Evolutionary conservation across 257 asterid species (phyloP), one percentile per base, ranked within the genome.

Genomic region (Solanum dulcamara): DNA sequence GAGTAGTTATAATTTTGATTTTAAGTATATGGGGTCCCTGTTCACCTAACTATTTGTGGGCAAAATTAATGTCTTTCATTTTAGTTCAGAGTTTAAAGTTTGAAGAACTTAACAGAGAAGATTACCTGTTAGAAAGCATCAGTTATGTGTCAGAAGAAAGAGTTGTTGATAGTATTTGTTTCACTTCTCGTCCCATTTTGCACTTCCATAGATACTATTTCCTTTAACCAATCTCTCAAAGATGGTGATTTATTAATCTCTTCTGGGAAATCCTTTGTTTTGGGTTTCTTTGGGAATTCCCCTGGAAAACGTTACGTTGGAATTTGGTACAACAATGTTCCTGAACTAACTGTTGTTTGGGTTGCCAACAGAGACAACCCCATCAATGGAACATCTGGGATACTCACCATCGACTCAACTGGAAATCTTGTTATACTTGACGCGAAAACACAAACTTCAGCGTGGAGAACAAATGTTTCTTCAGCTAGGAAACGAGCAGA

Each of bases 241-340:
- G 89, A 90, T 88, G 92, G 92, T 35, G 90, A 90, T 13, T 46
- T 81, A 10, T 83, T 89, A 12, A 71, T 85, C 37, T 89, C 91
- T 7, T 44, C 60, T 3, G 80, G 55, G 15, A 18, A 44, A 55
- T 75, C 42, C 60, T 90, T 89, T 59, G 88, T 68, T 38, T 84
- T 89, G 84, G 93, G 93, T 15, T 90, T 89, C 86, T 89, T 90
- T 0, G 88, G 75, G 5, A 85, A 86, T 35, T 84, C 89, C 26
- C 79, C 88, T 2, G 83, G 30, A 40, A 85, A 83, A 32, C 81
- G 24, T 4, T 92, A 91, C 20, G 35, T 89, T 13, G 93, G 90
- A 24, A 89, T 92, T 44, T 90, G 92, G 95, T 92, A 88, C 81
- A 88, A 86, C 20, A 89, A 86, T 32, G 68, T 90, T 46, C 85